Base-by-base conservation (phyloP, 148 eudicot species). In the Polygonum aviculare region DNA sequence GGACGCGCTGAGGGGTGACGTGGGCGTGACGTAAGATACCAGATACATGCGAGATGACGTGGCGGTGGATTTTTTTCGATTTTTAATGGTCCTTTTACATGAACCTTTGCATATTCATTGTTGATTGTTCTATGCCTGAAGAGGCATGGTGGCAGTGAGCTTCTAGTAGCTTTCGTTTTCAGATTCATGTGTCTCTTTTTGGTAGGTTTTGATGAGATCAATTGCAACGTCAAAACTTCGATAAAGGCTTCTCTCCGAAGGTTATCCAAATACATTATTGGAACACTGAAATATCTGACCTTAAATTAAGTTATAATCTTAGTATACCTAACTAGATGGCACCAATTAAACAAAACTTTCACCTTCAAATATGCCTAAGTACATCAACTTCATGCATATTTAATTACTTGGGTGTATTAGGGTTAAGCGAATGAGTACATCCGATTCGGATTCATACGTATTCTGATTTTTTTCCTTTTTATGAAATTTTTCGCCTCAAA, bases 131-230 rank as follows among this genome's bases (percentile, higher is more conserved):
- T 44, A 44, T 0, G 7, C 9, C 47, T 44, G 41, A 15, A 16
- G 31, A 26, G 31, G 0, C 31, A 26, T 26, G 31, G 1, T 26
- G 16, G 52, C 10, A 65, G 41, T 65, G 41, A n/a, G 18, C 45
- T 67, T 67, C 72, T 67, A 67, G 72, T 67, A 67, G 72, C 72
- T 67, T 38, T 67, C 72, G 19, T 67, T 67, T 67, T 67, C 72
- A 4, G 9, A 12, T 65, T 5, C 31, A 40, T 40, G 7, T 65
- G 67, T 65, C 71, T 15, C 14, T 12, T 33, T 33, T 65, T 35
- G 44, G 41, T 7, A 65, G 71, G 31, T 26, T 65, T 36, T 35
- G 71, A 36, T 67, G 4, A 67, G 72, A 67, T 21, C 38, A 67
- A 67, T 12, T 2, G 57, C 57, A 51, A 51, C 57, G 57, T 14